These are phyloP conservation scores for Poronia punctata DNA, from an alignment of 495 filamentous ascomycete species.

Conservation along the genomic window DNA sequence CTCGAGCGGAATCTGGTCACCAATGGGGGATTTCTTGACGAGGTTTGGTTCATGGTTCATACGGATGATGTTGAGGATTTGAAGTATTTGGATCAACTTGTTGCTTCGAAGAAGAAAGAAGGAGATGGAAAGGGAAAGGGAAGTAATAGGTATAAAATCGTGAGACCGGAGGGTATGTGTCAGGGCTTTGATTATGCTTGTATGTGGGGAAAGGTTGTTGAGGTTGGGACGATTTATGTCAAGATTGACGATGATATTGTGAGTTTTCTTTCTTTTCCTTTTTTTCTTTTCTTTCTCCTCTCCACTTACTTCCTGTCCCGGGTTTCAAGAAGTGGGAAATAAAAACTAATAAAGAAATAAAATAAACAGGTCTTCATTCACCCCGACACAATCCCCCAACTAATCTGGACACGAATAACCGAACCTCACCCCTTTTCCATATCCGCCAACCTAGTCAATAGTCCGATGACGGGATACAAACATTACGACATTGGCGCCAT, in stretches of 20 bases:
- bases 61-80: slow-evolving; percentile 39
- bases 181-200: slow-evolving; percentile 26
- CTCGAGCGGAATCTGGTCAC: slow-evolving; percentile 47
- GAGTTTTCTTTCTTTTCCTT: slow-evolving; percentile 7
- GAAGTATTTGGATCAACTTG: slow-evolving; percentile 36
- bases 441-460: slow-evolving; percentile 49
- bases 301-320: background rate
- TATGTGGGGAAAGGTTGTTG: slow-evolving; percentile 27
- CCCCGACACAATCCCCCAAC: slow-evolving; percentile 44
- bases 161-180: slow-evolving; percentile 13
- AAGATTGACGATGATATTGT: slow-evolving; percentile 51
- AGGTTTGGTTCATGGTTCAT: slow-evolving; percentile 48
- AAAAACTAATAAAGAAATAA: slow-evolving; percentile 11
- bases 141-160: slow-evolving; percentile 19
- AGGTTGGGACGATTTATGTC: slow-evolving; percentile 41
- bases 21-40: slow-evolving; percentile 48
- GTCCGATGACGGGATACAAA: slow-evolving; percentile 38
- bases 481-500: slow-evolving; percentile 41
- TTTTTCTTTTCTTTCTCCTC: background rate
- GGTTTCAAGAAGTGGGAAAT: background rate
- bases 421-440: slow-evolving; percentile 41
- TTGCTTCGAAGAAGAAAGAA: slow-evolving; percentile 16
- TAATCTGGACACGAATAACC: slow-evolving; percentile 46
- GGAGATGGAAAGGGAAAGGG: too few relatives aligned
- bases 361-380: slow-evolving; percentile 38